Evolutionary conservation across 192 early-diverging fungal genomes (phyloP).

Genomic region (Mortierella hygrophila): DNA sequence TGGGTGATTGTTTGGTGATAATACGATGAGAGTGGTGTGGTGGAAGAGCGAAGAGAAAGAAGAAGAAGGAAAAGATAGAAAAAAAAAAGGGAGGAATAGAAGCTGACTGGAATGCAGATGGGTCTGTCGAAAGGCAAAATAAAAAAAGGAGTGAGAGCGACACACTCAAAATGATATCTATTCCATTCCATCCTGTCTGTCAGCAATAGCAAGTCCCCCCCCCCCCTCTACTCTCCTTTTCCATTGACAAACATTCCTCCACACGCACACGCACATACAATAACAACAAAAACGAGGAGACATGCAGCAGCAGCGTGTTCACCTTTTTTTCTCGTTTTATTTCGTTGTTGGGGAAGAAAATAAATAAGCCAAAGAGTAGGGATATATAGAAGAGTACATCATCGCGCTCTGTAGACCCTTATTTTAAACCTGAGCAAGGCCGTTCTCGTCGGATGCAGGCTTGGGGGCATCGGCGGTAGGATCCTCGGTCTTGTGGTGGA

Average conservation of each 20-base stretch:
- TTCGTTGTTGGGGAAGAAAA: neutral
- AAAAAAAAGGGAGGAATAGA: too few relatives aligned
- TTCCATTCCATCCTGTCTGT: neutral
- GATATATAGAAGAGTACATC: neutral
- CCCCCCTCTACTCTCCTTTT: neutral
- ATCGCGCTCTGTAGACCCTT: neutral
- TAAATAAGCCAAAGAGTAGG: neutral
- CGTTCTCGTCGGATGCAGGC: slow-evolving; percentile 20
- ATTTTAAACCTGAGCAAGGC: slow-evolving; percentile 30
- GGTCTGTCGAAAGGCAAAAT: neutral
- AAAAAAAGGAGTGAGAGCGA: neutral
- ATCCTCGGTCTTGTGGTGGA: slow-evolving; percentile 37
- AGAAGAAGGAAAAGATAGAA: neutral
- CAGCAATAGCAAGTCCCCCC: neutral
- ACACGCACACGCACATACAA: neutral
- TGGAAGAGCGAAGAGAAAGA: neutral
- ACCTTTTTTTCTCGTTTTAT: neutral
- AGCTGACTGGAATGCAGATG: neutral
- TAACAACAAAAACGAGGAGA: neutral
- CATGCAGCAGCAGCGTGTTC: neutral
- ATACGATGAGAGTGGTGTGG: neutral
- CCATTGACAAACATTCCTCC: neutral
- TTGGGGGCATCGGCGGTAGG: slow-evolving; percentile 17
- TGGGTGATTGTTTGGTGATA: neutral
- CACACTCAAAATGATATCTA: neutral